Conservation (phyloP, 805 yeast genomes). For the Wickerhamomyces pijperi region DNA sequence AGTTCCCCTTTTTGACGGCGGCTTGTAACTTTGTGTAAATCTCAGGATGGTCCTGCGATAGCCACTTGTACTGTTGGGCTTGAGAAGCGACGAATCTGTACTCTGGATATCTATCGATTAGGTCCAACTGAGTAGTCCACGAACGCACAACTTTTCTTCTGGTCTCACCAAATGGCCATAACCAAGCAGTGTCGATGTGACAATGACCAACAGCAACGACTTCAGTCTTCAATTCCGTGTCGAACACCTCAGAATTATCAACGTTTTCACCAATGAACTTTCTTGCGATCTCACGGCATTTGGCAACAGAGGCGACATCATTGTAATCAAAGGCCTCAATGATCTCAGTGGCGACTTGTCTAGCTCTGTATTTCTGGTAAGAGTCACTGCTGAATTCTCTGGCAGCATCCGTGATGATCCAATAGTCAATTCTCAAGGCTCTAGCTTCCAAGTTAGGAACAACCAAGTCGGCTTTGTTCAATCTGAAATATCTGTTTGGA, state of each 20-base stretch:
- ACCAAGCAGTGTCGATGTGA: conserved; percentile 97
- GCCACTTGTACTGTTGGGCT: conserved; percentile 93
- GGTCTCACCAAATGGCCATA: conserved; percentile 99
- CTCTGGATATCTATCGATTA: conserved; percentile 84
- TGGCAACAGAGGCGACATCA: conserved; percentile 42
- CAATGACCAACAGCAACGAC: conserved; percentile 90
- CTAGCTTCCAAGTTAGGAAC: conserved; percentile 76
- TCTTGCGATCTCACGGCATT: conserved; percentile 58
- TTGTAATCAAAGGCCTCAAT: conserved; percentile 74
- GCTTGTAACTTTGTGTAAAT: conserved; percentile 47
- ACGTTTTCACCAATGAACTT: conserved; percentile 53
- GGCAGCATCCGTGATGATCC: conserved; percentile 86
- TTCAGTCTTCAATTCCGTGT: conserved; percentile 31
- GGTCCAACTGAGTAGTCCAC: conserved; percentile 85
- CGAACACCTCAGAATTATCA: conserved; percentile 56
- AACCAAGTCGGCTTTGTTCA: conserved; percentile 65
- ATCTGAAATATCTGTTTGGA: conserved; percentile 57
- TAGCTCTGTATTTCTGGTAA: conserved; percentile 79
- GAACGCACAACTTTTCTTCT: conserved; percentile 86
- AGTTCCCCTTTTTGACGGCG: conserved; percentile 60
- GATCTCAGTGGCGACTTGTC: conserved; percentile 67
- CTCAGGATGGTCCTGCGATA: conserved; percentile 76
- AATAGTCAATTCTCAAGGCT: conserved; percentile 67
- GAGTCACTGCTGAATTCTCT: conserved; percentile 66
- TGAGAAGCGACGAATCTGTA: conserved; percentile 92